Evolutionary conservation across 2,329 filamentous ascomycete species (phyloP), one percentile per base, ranked within the genome.

Genomic region (Sporothrix humicola): DNA sequence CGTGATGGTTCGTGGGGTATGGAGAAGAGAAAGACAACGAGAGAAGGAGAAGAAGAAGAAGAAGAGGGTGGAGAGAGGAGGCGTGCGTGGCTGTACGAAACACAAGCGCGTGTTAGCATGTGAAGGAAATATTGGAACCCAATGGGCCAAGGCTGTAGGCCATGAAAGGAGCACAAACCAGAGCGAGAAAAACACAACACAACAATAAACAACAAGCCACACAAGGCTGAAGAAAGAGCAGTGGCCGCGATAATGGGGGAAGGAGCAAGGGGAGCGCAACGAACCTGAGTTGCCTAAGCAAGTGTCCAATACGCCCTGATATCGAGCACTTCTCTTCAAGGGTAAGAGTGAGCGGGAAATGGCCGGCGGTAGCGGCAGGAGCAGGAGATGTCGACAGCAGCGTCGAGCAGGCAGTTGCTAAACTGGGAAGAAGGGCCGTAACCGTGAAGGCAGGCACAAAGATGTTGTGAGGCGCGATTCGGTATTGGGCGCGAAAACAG

Each of bases 81-180:
- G 26, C 31, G 68, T 46, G 52, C 50, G 50, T 66, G 61, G 50
- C 48, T 42, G 61, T 26, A 66, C 61, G 61, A 66, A 46, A 66
- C 61, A 66, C 61, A 48, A 66, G 42, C 42, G 20, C 42, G 42
- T 26, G 61, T 66, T 66, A 66, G 61, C 61, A 66, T 48, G 61
- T 66, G 61, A 48, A 66, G 61, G 20, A 37, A n/a, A 66, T 20
- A 12, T 48, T 48, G 61, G 20, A 66, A 48, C 20, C 61, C 12
- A 66, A 66, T 66, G 42, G 42, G 4, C 42, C 61, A 48, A 66
- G 42, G 42, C 42, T 48, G 61, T 46, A 10, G 37, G 26, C 42
- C 42, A 17, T 66, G 54, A 23, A 46, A 44, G 26, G 13, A 17
- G 31, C 8, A 56, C 26, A 56, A 3, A 44, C n/a, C 8, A 48